phyloP scores from a whole-genome alignment of 73 alveolate genomes.

The Stentor coeruleus region DNA sequence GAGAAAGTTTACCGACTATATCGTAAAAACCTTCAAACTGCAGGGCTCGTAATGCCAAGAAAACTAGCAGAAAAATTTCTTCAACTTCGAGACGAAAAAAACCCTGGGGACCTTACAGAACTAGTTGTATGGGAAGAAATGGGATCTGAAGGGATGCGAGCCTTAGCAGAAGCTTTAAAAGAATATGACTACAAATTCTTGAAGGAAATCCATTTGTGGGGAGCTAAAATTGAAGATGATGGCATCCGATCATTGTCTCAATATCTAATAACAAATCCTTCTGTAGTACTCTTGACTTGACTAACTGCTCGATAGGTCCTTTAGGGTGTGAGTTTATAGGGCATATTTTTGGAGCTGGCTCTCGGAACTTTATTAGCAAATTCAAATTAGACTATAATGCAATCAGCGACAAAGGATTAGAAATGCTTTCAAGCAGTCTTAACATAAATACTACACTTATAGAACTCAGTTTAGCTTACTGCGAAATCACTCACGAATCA shows the following conservation, averaged over 20 bases:
- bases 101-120: constrained; percentile 31
- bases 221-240: constrained; percentile 66
- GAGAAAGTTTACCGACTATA: constrained; percentile 47
- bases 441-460: constrained; percentile 38
- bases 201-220: constrained; percentile 58
- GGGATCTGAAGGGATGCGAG: constrained; percentile 66
- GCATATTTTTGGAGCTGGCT: constrained; percentile 35
- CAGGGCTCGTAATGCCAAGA: constrained; percentile 43
- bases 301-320: constrained; percentile 52
- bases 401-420: constrained; percentile 57
- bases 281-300: constrained; percentile 47
- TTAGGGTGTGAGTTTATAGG: constrained; percentile 65
- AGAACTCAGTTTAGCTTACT: constrained; percentile 51
- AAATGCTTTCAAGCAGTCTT: constrained; percentile 48
- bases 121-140: constrained; percentile 65
- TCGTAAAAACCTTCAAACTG: constrained; percentile 53
- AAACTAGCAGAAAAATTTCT: constrained; percentile 51
- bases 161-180: constrained; percentile 55
- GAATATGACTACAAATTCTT: constrained; percentile 51
- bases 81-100: constrained; percentile 44
- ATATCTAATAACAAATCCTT: constrained; percentile 29
- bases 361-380: constrained; percentile 32
- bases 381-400: constrained; percentile 65
- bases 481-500: constrained; percentile 51
- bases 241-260: constrained; percentile 58